phyloP scores from a whole-genome alignment of 2,329 filamentous ascomycete species.

The Westerdykella aurantiaca region DNA sequence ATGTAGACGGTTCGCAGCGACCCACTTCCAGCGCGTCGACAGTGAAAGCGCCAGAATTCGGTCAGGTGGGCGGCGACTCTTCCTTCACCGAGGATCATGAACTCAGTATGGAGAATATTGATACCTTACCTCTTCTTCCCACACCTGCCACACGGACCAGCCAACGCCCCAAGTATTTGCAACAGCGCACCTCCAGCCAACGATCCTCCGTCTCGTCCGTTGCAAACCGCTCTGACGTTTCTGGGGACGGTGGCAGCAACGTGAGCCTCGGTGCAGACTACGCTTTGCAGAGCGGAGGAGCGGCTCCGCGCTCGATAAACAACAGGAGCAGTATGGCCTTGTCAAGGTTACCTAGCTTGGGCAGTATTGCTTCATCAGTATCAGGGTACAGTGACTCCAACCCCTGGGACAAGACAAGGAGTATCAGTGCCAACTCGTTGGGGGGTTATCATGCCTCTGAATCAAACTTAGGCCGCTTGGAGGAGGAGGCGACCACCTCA shows the following conservation, averaged over 20 bases:
- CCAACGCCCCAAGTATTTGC: slow-evolving; percentile 52
- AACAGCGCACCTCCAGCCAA: slow-evolving; percentile 51
- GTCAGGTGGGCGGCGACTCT: slow-evolving; percentile 23
- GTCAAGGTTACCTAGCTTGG: slow-evolving; percentile 74
- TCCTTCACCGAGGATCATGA: slow-evolving; percentile 27
- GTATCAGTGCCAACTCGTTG: slow-evolving; percentile 35
- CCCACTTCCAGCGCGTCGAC: slow-evolving; percentile 38
- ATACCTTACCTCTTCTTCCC: slow-evolving; percentile 13
- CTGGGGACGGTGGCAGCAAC: slow-evolving; percentile 64
- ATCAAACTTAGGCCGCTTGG: slow-evolving; percentile 50
- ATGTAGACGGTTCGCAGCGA: slow-evolving; percentile 19
- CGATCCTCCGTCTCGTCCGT: slow-evolving; percentile 55
- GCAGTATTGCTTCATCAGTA: slow-evolving; percentile 77
- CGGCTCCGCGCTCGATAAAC: slow-evolving; percentile 48
- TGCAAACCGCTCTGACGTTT: slow-evolving; percentile 49
- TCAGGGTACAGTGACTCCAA: slow-evolving; percentile 48
- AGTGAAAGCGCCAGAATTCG: slow-evolving; percentile 34
- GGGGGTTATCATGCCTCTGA: slow-evolving; percentile 35
- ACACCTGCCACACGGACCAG: slow-evolving; percentile 20
- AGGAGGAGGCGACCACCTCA: slow-evolving; percentile 52
- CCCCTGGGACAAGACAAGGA: slow-evolving; percentile 39
- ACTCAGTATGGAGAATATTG: slow-evolving; percentile 23
- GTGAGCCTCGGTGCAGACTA: slow-evolving; percentile 71
- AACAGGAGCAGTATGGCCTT: slow-evolving; percentile 52
- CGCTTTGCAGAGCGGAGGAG: slow-evolving; percentile 75